Percentiles rank a stretch among this genome's conserved stretches.
Conservation (phyloP, 495 filamentous ascomycete species). For the Hamigera avellanea region DNA sequence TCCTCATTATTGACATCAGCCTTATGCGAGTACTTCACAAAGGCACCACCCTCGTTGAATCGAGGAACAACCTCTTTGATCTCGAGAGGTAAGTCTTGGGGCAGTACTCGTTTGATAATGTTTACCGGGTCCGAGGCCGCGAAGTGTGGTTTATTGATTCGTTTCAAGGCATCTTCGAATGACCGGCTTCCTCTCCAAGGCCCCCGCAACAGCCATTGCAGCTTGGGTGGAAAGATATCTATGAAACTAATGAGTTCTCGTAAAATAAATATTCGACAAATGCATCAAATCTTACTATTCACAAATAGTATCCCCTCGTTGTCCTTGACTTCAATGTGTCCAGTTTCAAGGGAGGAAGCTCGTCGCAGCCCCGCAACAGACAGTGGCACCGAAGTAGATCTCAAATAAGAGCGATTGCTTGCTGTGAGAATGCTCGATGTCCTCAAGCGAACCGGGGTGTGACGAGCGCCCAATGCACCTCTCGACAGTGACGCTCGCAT, state of each 20-base stretch:
- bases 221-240: conserved; percentile 77
- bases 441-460: background rate
- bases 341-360: conserved; percentile 27
- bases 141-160: conserved; percentile 46
- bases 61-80: conserved; percentile 72
- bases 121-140: conserved; percentile 52
- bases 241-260: background rate
- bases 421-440: background rate
- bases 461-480: conserved; percentile 1
- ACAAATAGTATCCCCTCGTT: conserved; percentile 82
- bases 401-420: background rate
- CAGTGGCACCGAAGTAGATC: background rate
- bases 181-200: conserved; percentile 46
- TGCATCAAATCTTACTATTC: conserved; percentile 56
- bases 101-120: conserved; percentile 52
- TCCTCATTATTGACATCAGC: conserved; percentile 37
- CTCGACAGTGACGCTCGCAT: conserved; percentile 7
- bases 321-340: conserved; percentile 60
- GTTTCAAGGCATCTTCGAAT: conserved; percentile 48
- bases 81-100: conserved; percentile 44
- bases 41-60: conserved; percentile 85
- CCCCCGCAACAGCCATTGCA: conserved; percentile 53
- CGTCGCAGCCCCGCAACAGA: conserved; percentile 2
- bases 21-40: conserved; percentile 71
- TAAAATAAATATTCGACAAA: background rate